Base-by-base conservation (phyloP, 2,329 filamentous ascomycete genomes). In the Stagonosporopsis rhizophila region DNA sequence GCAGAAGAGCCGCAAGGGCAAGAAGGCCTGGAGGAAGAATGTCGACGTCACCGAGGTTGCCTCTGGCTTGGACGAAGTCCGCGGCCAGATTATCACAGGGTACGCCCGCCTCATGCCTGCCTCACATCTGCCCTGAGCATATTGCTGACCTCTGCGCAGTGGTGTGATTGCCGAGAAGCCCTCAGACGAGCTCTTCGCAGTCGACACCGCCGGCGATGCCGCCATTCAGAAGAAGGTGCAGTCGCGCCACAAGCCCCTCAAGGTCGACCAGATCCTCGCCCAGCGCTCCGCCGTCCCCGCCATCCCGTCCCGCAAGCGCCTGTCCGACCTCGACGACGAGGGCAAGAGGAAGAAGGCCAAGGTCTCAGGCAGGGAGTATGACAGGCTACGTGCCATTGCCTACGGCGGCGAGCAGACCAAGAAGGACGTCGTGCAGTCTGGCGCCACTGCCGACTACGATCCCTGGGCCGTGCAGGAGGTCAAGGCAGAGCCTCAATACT, bases 11-110 rank as follows among this genome's bases (percentile, higher is more conserved):
- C 85, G 95, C 74, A 99, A 99, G 77, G 95, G 96, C 69, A 98
- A 98, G 80, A 98, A 96, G 81, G 94, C 95, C 28, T 99, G 95
- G 95, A 86, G 95, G 73, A 99, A 98, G 78, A 96, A 99, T 79
- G 92, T 99, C 77, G 92, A 99, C 78, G 86, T 98, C 60, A 89
- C 91, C 25, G 89, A 96, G 60, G 86, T 99, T 23, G 85, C 94
- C 69, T 80, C 89, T 50, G 95, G 95, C 58, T 85, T 99, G 30
- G 89, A 92, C 61, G 84, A 90, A 70, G 81, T 96, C 64, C 92
- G 95, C 69, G 89, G 96, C 56, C 90, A 98, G 80, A 89, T 97
- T 59, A 95, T 96, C 65, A 85, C 89, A 81, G 95, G 95, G 92
- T 94, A 84, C 82, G 58, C 49, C 20, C 3, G 3, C 15, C 25